Evolutionary conservation across 1,139 yeast genomes (phyloP).

Genomic region (Lodderomyces elongisporus): DNA sequence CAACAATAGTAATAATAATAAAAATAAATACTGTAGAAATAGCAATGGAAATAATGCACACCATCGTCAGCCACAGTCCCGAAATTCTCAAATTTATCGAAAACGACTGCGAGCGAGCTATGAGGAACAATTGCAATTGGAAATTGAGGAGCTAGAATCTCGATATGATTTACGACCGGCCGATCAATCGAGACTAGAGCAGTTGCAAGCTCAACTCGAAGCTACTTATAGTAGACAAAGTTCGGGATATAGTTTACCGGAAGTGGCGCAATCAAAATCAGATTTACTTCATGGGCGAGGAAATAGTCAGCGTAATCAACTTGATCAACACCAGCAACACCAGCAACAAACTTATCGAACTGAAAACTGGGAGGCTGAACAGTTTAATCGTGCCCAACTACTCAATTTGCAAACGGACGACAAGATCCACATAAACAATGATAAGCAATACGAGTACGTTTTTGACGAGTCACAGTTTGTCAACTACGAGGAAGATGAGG

Average conservation of each 20-base stretch:
- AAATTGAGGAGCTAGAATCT: constrained; percentile 32
- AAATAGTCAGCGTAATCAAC: too few relatives aligned
- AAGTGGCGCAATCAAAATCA: background rate
- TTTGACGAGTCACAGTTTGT: constrained; percentile 76
- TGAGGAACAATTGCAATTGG: too few relatives aligned
- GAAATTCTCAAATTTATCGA: too few relatives aligned
- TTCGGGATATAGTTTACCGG: background rate
- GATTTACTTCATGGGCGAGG: constrained; percentile 32
- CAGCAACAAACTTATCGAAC: background rate
- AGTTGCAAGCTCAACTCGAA: background rate
- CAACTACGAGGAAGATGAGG: constrained; percentile 52
- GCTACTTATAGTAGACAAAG: background rate
- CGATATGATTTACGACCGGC: constrained; percentile 18
- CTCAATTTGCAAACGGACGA: constrained; percentile 32
- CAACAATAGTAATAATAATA: too few relatives aligned
- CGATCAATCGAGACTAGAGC: constrained; percentile 7
- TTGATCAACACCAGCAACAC: constrained; percentile 24
- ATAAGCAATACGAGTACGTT: constrained; percentile 65
- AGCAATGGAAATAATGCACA: too few relatives aligned
- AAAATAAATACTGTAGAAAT: too few relatives aligned
- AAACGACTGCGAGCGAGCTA: too few relatives aligned
- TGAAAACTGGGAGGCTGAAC: constrained; percentile 57
- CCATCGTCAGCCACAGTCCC: too few relatives aligned
- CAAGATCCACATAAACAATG: constrained; percentile 41
- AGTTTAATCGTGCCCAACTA: constrained; percentile 45